Percentiles rank a stretch among this genome's conserved stretches.
phyloP scores from a whole-genome alignment of 2,329 filamentous ascomycete species.

The Juglanconis sp. region DNA sequence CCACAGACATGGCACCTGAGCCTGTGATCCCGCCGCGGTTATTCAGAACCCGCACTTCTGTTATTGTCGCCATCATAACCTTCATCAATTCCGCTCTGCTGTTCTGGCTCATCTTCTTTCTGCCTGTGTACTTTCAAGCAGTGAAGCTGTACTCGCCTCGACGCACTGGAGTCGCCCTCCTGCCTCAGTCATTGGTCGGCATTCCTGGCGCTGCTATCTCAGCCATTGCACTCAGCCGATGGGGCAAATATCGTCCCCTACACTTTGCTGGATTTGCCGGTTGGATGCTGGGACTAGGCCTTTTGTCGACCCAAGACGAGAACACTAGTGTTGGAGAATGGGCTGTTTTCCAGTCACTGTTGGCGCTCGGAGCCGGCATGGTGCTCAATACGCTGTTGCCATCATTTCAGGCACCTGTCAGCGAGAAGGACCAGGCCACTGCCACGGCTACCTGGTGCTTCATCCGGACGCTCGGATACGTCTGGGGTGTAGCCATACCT shows the following conservation, averaged over 20 bases:
- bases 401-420: slow-evolving; percentile 36
- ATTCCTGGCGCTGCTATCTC: slow-evolving; percentile 9
- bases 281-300: slow-evolving; percentile 29
- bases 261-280: slow-evolving; percentile 25
- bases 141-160: slow-evolving; percentile 27
- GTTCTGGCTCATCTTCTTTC: slow-evolving; percentile 32
- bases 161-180: slow-evolving; percentile 21
- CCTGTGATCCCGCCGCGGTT: slow-evolving; percentile 38
- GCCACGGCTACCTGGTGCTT: slow-evolving; percentile 41
- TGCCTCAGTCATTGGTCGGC: slow-evolving; percentile 19
- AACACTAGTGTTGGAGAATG: slow-evolving; percentile 34
- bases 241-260: slow-evolving; percentile 13
- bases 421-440: slow-evolving; percentile 32
- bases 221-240: slow-evolving; percentile 22
- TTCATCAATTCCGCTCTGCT: slow-evolving; percentile 33
- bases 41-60: slow-evolving; percentile 38
- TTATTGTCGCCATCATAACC: slow-evolving; percentile 26
- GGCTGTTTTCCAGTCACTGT: slow-evolving; percentile 38
- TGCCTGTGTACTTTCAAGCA: slow-evolving; percentile 40
- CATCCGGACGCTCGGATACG: slow-evolving; percentile 41
- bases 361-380: slow-evolving; percentile 38
- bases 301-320: slow-evolving; percentile 33
- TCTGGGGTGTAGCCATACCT: slow-evolving; percentile 43
- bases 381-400: slow-evolving; percentile 39
- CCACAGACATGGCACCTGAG: slow-evolving; percentile 19